Base-by-base conservation (phyloP, 2,329 filamentous ascomycete species). In the Raffaelea ambrosiae region DNA sequence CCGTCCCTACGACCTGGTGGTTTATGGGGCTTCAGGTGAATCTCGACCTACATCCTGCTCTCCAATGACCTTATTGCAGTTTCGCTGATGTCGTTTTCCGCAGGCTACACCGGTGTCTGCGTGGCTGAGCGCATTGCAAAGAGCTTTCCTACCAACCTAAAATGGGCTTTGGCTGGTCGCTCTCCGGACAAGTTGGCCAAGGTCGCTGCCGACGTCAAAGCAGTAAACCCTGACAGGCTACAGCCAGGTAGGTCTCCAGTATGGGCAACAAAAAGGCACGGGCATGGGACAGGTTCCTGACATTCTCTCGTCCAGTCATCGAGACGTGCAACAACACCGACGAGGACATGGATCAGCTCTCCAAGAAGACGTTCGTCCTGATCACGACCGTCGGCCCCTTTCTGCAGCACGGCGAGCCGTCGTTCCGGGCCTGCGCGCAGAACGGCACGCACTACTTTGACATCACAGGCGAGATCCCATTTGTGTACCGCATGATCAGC, bases 161-260 rank as follows among this genome's bases (percentile, higher is more conserved):
- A 81, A 69, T 96, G 90, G 90, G 90, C 88, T 14, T 72, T 96
- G 48, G 87, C 88, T 41, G 90, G 90, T 26, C 84, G 90, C 22
- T 90, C 86, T n/a, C 69, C 74, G 43, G 69, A 73, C 43, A 95
- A 95, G 64, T 74, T 97, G 4, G 76, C 84, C 55, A 66, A 68
- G 38, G 65, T 96, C 11, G 79, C 81, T 8, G 70, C 80, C 46
- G 79, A 86, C 47, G 74, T 90, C 61, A 80, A 81, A 57, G 61
- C 67, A 48, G 58, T 85, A 50, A 86, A 86, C 60, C 71, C 81
- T 2, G 82, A 94, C 62, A 82, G 90, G 46, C 60, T 69, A 33
- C 74, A 78, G 46, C 88, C 89, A 59, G 79, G 84, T 86, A 29
- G 43, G 46, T n/a, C 23, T 21, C n/a, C n/a, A n/a, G n/a, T n/a